phyloP scores from a whole-genome alignment of 1,139 yeast species.

The Taphrina wiesneri region DNA sequence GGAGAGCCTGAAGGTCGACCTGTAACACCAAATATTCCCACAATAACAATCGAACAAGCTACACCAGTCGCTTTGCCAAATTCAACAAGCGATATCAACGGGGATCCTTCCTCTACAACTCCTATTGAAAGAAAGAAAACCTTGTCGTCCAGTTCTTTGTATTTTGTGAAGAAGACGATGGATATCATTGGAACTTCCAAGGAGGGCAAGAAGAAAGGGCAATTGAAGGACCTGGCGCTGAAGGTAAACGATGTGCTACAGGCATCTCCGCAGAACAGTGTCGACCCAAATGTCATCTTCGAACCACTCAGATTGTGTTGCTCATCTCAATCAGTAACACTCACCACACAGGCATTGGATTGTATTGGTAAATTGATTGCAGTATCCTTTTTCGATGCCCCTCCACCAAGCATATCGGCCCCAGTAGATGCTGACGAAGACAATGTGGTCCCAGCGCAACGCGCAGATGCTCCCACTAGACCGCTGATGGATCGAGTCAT shows the following conservation, averaged over 20 bases:
- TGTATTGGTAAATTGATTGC: slow-evolving; percentile 67
- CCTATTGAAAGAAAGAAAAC: not conserved
- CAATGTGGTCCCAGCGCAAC: slow-evolving; percentile 44
- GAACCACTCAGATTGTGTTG: slow-evolving; percentile 66
- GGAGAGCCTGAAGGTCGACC: not conserved
- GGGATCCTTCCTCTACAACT: not conserved
- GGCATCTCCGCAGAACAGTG: slow-evolving; percentile 41
- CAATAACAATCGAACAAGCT: not conserved
- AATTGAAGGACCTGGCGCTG: slow-evolving; percentile 49
- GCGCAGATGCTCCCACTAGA: slow-evolving; percentile 58
- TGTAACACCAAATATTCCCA: not conserved
- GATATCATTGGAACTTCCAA: slow-evolving; percentile 53
- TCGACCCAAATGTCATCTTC: slow-evolving; percentile 55
- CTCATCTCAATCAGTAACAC: slow-evolving; percentile 54
- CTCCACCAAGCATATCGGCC: slow-evolving; percentile 47
- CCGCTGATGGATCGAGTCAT: slow-evolving; percentile 80
- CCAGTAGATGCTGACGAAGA: slow-evolving; percentile 42
- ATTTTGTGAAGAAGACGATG: slow-evolving; percentile 54
- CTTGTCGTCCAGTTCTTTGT: slow-evolving; percentile 12
- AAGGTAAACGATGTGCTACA: slow-evolving; percentile 49
- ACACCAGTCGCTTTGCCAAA: not conserved
- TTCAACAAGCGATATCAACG: not conserved
- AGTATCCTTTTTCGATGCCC: slow-evolving; percentile 60
- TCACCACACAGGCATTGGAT: slow-evolving; percentile 62
- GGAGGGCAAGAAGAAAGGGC: slow-evolving; percentile 54